A percentile compares a stretch with the other conserved stretches of the same genome.
Conservation (phyloP, 2,329 filamentous ascomycete genomes). For the Colletotrichum noveboracense region DNA sequence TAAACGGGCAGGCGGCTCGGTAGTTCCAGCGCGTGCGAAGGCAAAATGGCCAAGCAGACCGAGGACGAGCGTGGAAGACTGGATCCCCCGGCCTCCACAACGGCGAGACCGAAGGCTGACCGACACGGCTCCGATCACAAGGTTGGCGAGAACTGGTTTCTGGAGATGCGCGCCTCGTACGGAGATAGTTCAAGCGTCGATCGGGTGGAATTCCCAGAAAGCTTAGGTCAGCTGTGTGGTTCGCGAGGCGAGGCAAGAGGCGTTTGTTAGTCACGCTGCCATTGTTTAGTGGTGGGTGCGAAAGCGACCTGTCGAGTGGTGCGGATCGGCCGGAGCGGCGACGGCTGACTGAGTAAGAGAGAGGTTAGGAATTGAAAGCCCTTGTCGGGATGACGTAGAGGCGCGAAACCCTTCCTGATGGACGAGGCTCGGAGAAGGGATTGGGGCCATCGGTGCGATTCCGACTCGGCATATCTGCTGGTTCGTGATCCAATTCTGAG, state of each 20-base stretch:
- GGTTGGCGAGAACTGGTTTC: neutral
- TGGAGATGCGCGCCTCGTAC: neutral
- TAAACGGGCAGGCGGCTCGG: neutral
- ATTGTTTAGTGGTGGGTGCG: conserved; percentile 2
- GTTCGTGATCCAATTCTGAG: neutral
- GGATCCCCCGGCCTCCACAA: conserved; percentile 1
- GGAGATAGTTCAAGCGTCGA: neutral
- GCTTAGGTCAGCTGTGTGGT: conserved; percentile 12
- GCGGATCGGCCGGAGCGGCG: conserved; percentile 19
- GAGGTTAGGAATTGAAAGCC: neutral
- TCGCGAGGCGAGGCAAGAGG: conserved; percentile 7
- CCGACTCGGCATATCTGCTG: conserved; percentile 1
- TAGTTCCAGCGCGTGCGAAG: neutral
- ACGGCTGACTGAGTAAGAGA: conserved; percentile 10
- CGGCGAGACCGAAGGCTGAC: conserved; percentile 17
- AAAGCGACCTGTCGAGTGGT: neutral
- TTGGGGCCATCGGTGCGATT: conserved; percentile 4
- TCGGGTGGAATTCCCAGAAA: conserved; percentile 1
- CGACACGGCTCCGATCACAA: conserved; percentile 17
- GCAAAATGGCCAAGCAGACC: conserved; percentile 12
- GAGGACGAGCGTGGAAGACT: neutral
- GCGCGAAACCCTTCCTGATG: neutral
- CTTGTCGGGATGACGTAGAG: conserved; percentile 15
- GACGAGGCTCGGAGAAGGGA: conserved; percentile 2
- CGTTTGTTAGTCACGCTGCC: conserved; percentile 1